These are phyloP conservation scores for Lipomyces kockii DNA, from an alignment of 805 yeast species.

Conservation along the genomic window DNA sequence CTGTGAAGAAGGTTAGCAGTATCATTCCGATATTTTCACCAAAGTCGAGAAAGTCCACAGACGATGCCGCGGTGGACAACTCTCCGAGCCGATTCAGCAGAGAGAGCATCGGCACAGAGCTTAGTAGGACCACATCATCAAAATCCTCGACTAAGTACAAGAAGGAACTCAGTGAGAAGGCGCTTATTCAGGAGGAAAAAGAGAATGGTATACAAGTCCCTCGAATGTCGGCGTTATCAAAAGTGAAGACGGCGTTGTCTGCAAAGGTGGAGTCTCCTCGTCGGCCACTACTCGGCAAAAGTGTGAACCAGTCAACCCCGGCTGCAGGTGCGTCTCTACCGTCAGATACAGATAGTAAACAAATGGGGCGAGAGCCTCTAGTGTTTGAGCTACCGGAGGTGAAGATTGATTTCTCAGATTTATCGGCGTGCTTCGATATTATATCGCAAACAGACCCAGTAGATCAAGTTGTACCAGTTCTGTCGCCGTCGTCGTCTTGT, in stretches of 20 bases:
- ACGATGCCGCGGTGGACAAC: neutral
- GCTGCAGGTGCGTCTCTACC: neutral
- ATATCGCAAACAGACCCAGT: neutral
- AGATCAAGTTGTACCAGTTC: neutral
- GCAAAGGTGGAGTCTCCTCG: slow-evolving; percentile 16
- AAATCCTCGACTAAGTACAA: slow-evolving; percentile 11
- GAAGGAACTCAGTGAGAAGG: neutral
- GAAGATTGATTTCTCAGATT: slow-evolving; percentile 26
- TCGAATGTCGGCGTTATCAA: slow-evolving; percentile 12
- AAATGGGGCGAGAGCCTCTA: neutral
- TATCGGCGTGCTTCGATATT: slow-evolving; percentile 23
- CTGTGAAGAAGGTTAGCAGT: slow-evolving; percentile 16
- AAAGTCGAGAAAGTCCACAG: neutral
- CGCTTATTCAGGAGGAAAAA: slow-evolving; percentile 6
- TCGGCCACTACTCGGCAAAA: slow-evolving; percentile 12
- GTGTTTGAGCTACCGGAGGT: slow-evolving; percentile 8
- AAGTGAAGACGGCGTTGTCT: slow-evolving; percentile 12
- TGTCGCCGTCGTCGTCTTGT: neutral
- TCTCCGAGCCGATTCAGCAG: neutral
- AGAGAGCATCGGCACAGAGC: neutral
- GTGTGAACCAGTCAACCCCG: slow-evolving; percentile 7
- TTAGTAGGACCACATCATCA: neutral
- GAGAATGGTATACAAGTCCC: slow-evolving; percentile 12
- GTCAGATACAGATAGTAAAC: slow-evolving; percentile 3
- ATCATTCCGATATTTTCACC: slow-evolving; percentile 6